Evolutionary conservation across 2,329 filamentous ascomycete species (phyloP).

Genomic region (Aspergillus viridinutans): DNA sequence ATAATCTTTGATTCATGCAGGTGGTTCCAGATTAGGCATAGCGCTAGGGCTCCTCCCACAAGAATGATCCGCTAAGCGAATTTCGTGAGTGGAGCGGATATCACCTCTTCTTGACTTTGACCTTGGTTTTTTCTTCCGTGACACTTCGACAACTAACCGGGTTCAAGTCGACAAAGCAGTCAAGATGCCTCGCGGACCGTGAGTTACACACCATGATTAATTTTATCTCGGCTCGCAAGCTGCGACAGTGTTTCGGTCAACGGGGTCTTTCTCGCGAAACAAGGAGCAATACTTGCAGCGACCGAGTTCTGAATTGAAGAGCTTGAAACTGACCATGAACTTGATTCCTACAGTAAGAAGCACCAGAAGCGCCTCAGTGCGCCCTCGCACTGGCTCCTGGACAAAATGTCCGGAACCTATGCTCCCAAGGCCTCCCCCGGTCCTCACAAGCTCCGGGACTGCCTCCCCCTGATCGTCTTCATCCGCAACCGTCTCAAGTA

Average conservation of each 20-base stretch:
- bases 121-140: conserved; percentile 21
- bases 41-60: conserved; percentile 29
- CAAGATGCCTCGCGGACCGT: conserved; percentile 57
- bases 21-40: conserved; percentile 21
- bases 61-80: conserved; percentile 32
- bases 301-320: conserved; percentile 1
- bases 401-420: conserved; percentile 95
- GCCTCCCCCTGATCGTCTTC: conserved; percentile 98
- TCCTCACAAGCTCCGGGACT: conserved; percentile 99
- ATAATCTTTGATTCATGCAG: not conserved
- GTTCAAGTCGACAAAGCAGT: conserved; percentile 39
- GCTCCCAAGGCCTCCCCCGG: conserved; percentile 67
- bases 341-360: conserved; percentile 69
- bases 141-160: conserved; percentile 36
- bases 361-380: conserved; percentile 99
- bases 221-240: not conserved
- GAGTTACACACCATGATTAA: conserved; percentile 35
- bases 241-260: not conserved
- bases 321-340: conserved; percentile 23
- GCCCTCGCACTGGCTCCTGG: conserved; percentile 98
- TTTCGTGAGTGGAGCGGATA: conserved; percentile 20
- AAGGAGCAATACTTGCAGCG: not conserved
- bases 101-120: conserved; percentile 17
- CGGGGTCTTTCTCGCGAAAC: conserved; percentile 1
- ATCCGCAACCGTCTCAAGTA: conserved; percentile 93